These are phyloP conservation scores for Russula dissimulans DNA, from an alignment of 768 basidiomycete species.

Conservation along the genomic window DNA sequence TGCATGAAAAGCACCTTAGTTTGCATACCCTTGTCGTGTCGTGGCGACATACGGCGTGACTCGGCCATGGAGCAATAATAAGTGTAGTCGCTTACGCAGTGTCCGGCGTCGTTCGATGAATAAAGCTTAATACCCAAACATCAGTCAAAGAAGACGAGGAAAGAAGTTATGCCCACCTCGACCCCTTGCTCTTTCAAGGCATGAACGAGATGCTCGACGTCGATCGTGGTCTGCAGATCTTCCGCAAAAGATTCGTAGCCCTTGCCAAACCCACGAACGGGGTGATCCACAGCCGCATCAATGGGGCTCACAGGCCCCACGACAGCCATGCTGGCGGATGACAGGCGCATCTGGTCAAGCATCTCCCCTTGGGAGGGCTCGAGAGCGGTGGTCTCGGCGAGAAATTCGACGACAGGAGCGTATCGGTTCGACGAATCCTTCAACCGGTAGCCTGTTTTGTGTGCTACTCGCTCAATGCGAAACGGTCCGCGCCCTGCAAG, in stretches of 20 bases:
- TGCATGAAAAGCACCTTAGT: conserved; percentile 58
- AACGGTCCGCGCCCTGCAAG: conserved; percentile 60
- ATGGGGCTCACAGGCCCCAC: neutral
- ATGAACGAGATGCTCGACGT: conserved; percentile 45
- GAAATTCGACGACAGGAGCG: conserved; percentile 34
- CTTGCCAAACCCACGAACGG: conserved; percentile 22
- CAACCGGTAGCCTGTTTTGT: conserved; percentile 64
- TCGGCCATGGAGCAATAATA: conserved; percentile 70
- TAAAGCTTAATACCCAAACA: conserved; percentile 42
- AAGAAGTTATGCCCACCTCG: conserved; percentile 30
- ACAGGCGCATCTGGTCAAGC: conserved; percentile 30
- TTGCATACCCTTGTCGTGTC: conserved; percentile 19
- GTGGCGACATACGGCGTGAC: conserved; percentile 33
- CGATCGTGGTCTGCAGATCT: conserved; percentile 44
- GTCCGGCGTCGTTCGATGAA: conserved; percentile 66
- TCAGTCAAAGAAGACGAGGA: neutral
- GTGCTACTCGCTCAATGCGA: conserved; percentile 54
- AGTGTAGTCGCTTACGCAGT: conserved; percentile 67
- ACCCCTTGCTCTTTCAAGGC: conserved; percentile 40
- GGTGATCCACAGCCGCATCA: conserved; percentile 12
- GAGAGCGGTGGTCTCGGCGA: conserved; percentile 21
- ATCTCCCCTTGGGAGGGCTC: conserved; percentile 30
- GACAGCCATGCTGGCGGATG: conserved; percentile 6
- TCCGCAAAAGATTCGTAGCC: conserved; percentile 45
- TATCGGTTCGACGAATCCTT: conserved; percentile 53